phyloP scores from a whole-genome alignment of 75 land plant species.

The Pinus taeda region DNA sequence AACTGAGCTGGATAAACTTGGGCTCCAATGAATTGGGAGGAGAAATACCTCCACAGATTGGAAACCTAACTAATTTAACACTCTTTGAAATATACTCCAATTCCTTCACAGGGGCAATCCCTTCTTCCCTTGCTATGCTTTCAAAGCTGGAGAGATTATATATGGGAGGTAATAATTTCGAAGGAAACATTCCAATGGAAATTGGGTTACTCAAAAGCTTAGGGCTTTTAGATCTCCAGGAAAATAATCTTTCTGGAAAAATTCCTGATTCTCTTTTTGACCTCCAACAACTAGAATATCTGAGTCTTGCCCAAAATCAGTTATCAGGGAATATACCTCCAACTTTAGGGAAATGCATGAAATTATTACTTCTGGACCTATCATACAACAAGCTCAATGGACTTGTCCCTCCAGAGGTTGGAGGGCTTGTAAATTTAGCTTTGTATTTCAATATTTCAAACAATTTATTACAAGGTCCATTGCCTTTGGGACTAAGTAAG shows the following conservation, averaged over 20 bases:
- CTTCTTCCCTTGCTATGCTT: neutral
- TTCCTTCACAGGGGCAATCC: neutral
- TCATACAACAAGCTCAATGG: neutral
- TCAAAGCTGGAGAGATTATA: neutral
- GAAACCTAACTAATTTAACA: neutral
- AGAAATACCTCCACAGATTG: neutral
- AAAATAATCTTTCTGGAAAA: too few relatives aligned
- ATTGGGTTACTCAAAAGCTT: too few relatives aligned
- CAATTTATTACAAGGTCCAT: constrained; percentile 14
- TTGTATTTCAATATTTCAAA: constrained; percentile 19
- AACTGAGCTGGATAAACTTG: neutral
- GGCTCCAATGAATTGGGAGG: neutral
- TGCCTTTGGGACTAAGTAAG: constrained; percentile 19
- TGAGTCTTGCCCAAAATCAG: too few relatives aligned
- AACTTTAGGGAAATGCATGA: too few relatives aligned
- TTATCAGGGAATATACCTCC: too few relatives aligned
- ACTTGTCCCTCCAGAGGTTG: neutral
- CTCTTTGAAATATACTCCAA: neutral
- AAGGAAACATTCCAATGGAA: too few relatives aligned
- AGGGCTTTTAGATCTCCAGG: too few relatives aligned
- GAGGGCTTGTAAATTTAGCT: too few relatives aligned
- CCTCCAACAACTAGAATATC: too few relatives aligned
- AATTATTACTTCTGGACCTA: too few relatives aligned
- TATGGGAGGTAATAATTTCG: too few relatives aligned
- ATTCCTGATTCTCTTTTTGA: too few relatives aligned